A percentile compares a stretch with the other conserved stretches of the same genome.
These are phyloP conservation scores for Udeniomyces megalosporus DNA, from an alignment of 768 basidiomycete genomes.

Conservation along the genomic window DNA sequence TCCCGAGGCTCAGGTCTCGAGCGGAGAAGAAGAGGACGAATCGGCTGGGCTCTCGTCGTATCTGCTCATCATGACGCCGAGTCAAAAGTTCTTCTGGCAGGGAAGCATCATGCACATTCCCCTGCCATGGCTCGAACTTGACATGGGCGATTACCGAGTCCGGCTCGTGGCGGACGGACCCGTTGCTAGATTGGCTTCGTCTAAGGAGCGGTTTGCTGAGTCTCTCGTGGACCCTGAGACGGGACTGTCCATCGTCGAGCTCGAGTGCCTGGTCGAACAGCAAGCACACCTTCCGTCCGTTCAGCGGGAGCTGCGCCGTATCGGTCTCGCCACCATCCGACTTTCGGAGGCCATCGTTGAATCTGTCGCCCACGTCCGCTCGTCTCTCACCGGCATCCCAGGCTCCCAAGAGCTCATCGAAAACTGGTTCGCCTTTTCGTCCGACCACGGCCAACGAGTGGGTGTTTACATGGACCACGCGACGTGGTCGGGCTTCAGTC, in stretches of 20 bases:
- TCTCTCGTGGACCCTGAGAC: slow-evolving; percentile 33
- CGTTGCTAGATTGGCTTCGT: slow-evolving; percentile 50
- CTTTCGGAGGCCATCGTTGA: slow-evolving; percentile 85
- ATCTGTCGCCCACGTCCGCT: slow-evolving; percentile 71
- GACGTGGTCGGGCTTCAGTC: slow-evolving; percentile 46
- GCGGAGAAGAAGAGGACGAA: slow-evolving; percentile 27
- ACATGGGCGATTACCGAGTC: slow-evolving; percentile 72
- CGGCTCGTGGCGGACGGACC: slow-evolving; percentile 83
- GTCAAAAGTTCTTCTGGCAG: slow-evolving; percentile 76
- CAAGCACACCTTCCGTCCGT: slow-evolving; percentile 83
- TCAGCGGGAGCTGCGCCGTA: slow-evolving; percentile 77
- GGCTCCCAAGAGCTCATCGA: slow-evolving; percentile 52
- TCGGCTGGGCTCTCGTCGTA: slow-evolving; percentile 36
- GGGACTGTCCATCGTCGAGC: not conserved
- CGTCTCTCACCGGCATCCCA: slow-evolving; percentile 34
- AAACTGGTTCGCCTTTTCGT: slow-evolving; percentile 88
- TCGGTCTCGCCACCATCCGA: slow-evolving; percentile 71
- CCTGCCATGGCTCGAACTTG: slow-evolving; percentile 60
- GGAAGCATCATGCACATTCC: slow-evolving; percentile 63
- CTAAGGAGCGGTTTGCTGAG: slow-evolving; percentile 61
- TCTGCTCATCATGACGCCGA: slow-evolving; percentile 70
- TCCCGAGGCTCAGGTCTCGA: slow-evolving; percentile 20
- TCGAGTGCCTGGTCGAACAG: slow-evolving; percentile 43
- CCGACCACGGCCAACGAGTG: slow-evolving; percentile 76
- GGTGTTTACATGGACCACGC: slow-evolving; percentile 67